These are phyloP conservation scores for Alternaria consortialis DNA, from an alignment of 2,329 filamentous ascomycete genomes.

Conservation along the genomic window DNA sequence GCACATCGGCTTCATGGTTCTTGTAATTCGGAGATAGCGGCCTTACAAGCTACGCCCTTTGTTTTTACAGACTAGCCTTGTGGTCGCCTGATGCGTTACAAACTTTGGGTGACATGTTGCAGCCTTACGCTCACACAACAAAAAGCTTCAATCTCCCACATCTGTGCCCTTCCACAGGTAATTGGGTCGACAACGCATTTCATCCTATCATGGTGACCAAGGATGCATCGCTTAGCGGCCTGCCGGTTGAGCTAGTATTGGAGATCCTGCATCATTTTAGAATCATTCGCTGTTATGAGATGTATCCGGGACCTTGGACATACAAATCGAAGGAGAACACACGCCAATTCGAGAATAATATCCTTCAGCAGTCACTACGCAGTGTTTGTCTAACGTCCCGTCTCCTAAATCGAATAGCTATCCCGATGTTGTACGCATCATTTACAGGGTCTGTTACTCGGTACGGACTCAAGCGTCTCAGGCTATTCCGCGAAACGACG, in stretches of 20 bases:
- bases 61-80: slow-evolving; percentile 1
- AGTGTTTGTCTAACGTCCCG: slow-evolving; percentile 31
- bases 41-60: background rate
- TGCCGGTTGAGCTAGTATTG: slow-evolving; percentile 39
- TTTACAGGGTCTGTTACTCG: slow-evolving; percentile 29
- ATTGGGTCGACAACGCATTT: no score
- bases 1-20: background rate
- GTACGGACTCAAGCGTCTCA: slow-evolving; percentile 23
- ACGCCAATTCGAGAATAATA: slow-evolving; percentile 36
- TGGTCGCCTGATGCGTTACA: background rate
- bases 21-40: background rate
- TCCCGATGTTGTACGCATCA: slow-evolving; percentile 35
- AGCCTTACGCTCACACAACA: background rate
- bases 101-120: background rate
- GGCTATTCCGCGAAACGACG: slow-evolving; percentile 30
- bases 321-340: slow-evolving; percentile 23
- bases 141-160: background rate
- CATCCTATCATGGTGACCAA: background rate
- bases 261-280: slow-evolving; percentile 25
- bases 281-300: slow-evolving; percentile 31
- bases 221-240: slow-evolving; percentile 3
- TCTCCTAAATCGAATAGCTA: slow-evolving; percentile 27
- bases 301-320: slow-evolving; percentile 29
- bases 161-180: background rate
- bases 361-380: slow-evolving; percentile 26